Conservation (phyloP, 306 rosid genomes). For the Inga leiocalycina region DNA sequence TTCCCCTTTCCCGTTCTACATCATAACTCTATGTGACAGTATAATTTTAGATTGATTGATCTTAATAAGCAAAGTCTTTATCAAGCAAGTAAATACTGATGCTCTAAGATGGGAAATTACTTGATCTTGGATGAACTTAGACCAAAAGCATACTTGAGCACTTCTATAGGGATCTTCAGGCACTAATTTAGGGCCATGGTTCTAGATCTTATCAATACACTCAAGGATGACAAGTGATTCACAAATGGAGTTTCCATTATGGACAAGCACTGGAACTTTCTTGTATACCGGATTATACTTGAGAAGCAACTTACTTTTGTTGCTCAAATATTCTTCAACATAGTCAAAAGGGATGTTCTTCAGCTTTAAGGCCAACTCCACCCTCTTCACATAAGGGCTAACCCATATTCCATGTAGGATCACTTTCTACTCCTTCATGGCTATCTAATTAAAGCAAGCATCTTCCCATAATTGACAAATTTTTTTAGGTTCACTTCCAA, state of each 20-base stretch:
- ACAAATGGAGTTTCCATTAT: slow-evolving; percentile 29
- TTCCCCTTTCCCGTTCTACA: too few species aligned
- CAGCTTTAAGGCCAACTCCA: slow-evolving; percentile 39
- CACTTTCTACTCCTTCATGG: neutral
- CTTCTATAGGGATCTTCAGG: slow-evolving; percentile 39
- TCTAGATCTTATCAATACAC: too few species aligned
- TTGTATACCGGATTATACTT: slow-evolving; percentile 39
- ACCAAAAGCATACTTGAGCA: slow-evolving; percentile 47
- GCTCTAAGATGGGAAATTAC: neutral
- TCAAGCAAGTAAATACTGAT: neutral
- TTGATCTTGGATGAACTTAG: slow-evolving; percentile 11
- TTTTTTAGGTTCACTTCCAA: neutral
- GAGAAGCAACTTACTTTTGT: slow-evolving; percentile 42
- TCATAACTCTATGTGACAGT: neutral
- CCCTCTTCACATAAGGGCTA: slow-evolving; percentile 42
- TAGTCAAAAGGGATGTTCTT: slow-evolving; percentile 43
- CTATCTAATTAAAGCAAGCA: neutral
- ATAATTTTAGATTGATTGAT: neutral
- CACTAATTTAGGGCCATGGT: slow-evolving; percentile 30
- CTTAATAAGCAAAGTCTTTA: neutral
- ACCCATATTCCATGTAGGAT: slow-evolving; percentile 25
- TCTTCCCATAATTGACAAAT: neutral
- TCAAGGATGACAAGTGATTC: too few species aligned
- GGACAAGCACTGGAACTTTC: slow-evolving; percentile 42
- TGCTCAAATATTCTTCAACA: slow-evolving; percentile 40